Conservation (phyloP, 1,284 basidiomycete species). For the Hymenochaete sp. region DNA sequence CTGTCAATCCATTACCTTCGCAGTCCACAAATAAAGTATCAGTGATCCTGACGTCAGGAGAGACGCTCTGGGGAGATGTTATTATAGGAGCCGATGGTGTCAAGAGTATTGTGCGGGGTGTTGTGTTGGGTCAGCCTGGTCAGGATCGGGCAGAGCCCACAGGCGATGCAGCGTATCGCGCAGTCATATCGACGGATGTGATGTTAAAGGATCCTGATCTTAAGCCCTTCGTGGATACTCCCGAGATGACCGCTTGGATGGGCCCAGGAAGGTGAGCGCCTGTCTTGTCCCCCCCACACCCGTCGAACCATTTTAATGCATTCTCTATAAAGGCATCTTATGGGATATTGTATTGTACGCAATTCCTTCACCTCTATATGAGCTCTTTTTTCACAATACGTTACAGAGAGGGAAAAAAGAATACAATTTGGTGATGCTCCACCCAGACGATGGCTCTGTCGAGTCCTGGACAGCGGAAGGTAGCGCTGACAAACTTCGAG, state of each 20-base stretch:
- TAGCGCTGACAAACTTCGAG: conserved; percentile 37
- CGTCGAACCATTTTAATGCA: not conserved
- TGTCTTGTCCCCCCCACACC: not conserved
- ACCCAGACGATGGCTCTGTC: conserved; percentile 35
- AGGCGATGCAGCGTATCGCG: conserved; percentile 34
- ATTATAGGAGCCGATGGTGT: conserved; percentile 50
- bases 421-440: conserved; percentile 36
- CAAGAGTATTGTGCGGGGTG: conserved; percentile 35
- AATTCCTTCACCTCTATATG: not conserved
- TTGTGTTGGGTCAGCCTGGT: conserved; percentile 34
- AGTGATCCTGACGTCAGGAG: conserved; percentile 36
- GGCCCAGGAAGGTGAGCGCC: conserved; percentile 31
- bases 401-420: conserved; percentile 32
- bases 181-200: conserved; percentile 27
- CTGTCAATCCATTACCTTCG: conserved; percentile 31
- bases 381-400: not conserved
- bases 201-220: conserved; percentile 31
- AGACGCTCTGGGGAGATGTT: conserved; percentile 37
- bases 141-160: conserved; percentile 32
- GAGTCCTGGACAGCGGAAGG: conserved; percentile 40
- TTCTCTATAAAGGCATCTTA: conserved; percentile 7
- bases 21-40: conserved; percentile 23
- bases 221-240: conserved; percentile 30
- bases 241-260: conserved; percentile 38
- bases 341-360: conserved; percentile 5